A percentile compares a stretch with the other conserved stretches of the same genome.
phyloP scores from a whole-genome alignment of 208 protist genomes.

The Wallacemonas sp. region DNA sequence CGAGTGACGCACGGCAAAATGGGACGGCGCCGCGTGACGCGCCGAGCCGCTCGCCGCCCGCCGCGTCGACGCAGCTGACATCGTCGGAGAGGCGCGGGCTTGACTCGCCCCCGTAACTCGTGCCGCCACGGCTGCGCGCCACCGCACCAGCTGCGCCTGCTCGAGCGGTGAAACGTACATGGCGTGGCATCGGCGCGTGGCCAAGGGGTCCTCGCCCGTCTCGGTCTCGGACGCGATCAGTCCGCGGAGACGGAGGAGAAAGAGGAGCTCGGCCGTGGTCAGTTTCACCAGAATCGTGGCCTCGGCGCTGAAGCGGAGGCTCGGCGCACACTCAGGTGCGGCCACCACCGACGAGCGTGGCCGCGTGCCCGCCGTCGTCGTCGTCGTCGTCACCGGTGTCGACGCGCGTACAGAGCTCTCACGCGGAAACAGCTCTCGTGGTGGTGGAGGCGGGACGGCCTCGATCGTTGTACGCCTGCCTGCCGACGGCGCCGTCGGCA shows the following conservation, averaged over 20 bases:
- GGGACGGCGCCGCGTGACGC: background rate
- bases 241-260: constrained; percentile 70
- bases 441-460: no score
- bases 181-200: constrained; percentile 47
- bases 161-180: constrained; percentile 69
- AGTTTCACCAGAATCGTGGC: constrained; percentile 51
- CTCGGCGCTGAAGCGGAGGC: constrained; percentile 30
- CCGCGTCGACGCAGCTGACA: background rate
- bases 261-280: constrained; percentile 76
- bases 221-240: constrained; percentile 69
- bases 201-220: constrained; percentile 58
- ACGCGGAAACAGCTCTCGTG: no score
- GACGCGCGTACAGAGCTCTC: background rate
- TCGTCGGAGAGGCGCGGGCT: background rate
- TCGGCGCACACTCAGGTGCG: background rate
- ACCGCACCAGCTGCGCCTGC: constrained; percentile 52
- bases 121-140: constrained; percentile 12
- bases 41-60: background rate
- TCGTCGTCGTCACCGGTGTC: constrained; percentile 19
- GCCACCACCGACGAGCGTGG: no score
- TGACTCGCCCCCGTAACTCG: background rate
- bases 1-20: background rate
- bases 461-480: no score
- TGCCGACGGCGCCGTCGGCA: no score
- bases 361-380: no score